These are phyloP conservation scores for Senna tora DNA, from an alignment of 306 rosid genomes.

Conservation along the genomic window DNA sequence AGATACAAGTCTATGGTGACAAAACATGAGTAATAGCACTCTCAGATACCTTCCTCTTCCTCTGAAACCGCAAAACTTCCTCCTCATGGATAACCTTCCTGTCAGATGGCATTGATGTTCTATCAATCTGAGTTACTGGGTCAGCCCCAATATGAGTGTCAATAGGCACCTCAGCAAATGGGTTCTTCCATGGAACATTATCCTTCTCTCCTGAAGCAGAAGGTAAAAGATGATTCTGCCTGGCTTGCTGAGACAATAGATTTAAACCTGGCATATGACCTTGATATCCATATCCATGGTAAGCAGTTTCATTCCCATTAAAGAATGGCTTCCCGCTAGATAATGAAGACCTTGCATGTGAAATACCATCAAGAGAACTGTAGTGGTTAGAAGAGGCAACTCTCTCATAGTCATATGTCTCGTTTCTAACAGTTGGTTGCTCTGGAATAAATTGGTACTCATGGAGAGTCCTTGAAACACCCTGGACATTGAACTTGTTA, in stretches of 20 bases:
- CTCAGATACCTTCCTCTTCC: conserved; percentile 68
- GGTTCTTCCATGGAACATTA: conserved; percentile 42
- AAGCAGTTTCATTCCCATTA: conserved; percentile 52
- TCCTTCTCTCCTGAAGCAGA: conserved; percentile 53
- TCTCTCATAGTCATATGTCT: conserved; percentile 46
- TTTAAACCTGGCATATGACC: conserved; percentile 54
- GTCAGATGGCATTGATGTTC: conserved; percentile 48
- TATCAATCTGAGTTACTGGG: conserved; percentile 51
- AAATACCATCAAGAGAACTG: conserved; percentile 50
- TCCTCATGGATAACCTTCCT: conserved; percentile 51
- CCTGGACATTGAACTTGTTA: conserved; percentile 46
- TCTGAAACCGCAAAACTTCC: conserved; percentile 53
- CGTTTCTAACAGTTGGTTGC: conserved; percentile 68
- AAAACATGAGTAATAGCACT: conserved; percentile 20
- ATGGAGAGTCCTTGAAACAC: conserved; percentile 62
- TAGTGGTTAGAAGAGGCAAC: conserved; percentile 48
- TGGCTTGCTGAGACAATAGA: conserved; percentile 57
- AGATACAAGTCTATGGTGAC: conserved; percentile 22
- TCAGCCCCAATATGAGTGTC: conserved; percentile 49
- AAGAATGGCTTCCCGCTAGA: conserved; percentile 43
- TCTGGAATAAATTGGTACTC: conserved; percentile 84
- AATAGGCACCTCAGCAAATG: conserved; percentile 42
- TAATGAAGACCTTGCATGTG: conserved; percentile 46
- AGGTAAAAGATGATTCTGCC: conserved; percentile 45
- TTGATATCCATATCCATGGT: conserved; percentile 55